Base-by-base conservation (phyloP, 2,329 filamentous ascomycete genomes). In the Dactylellina cionopaga region DNA sequence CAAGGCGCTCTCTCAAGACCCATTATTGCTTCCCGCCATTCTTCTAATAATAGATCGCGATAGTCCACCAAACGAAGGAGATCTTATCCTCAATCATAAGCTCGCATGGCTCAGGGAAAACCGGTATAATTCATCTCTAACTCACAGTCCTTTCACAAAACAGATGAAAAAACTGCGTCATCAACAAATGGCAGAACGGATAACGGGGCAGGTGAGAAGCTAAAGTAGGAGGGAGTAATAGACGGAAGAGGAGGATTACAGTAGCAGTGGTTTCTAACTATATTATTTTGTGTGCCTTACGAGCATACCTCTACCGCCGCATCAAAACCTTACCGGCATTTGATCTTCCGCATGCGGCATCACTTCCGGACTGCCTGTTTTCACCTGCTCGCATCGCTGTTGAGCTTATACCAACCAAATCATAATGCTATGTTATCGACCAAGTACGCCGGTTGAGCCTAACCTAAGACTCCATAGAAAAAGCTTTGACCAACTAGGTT, bases 1-100 rank as follows among this genome's bases (percentile, higher is more conserved):
- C n/a, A n/a, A n/a, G n/a, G n/a, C n/a, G n/a, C n/a, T n/a, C n/a
- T n/a, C n/a, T n/a, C n/a, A n/a, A n/a, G n/a, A n/a, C n/a, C n/a
- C n/a, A n/a, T n/a, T n/a, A n/a, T n/a, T n/a, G n/a, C n/a, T n/a
- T n/a, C n/a, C n/a, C n/a, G n/a, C n/a, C n/a, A n/a, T n/a, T n/a
- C n/a, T n/a, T n/a, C n/a, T n/a, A n/a, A n/a, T n/a, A n/a, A n/a
- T n/a, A n/a, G n/a, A n/a, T n/a, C 41, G 15, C 41, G 15, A 24
- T 44, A 44, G 41, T 22, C 41, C 41, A 44, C 41, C 41, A 44
- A 44, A 44, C 15, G 41, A 44, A 44, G 17, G 41, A 24, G 41
- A 44, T 44, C 41, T 22, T 44, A 24, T 22, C 15, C 17, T 44
- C 15, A 3, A 44, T 9, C 3, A 44, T 1, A 24, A 24, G 17